phyloP scores from a whole-genome alignment of 352 stramenopile genomes.

The Phytophthora foliorum region DNA sequence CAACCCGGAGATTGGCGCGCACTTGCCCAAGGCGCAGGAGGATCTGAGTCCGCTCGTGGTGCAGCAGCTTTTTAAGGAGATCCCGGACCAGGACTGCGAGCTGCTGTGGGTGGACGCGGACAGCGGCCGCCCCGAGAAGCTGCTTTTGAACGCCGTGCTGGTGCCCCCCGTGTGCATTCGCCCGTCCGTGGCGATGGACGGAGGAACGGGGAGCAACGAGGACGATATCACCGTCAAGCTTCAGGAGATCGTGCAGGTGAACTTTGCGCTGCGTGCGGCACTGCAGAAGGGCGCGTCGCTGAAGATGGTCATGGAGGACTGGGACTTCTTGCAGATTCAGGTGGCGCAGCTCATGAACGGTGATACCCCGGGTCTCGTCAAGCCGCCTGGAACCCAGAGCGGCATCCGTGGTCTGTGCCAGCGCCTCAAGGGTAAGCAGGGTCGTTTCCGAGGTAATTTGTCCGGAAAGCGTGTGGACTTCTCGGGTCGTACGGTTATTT shows the following conservation, averaged over 20 bases:
- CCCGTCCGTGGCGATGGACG: constrained; percentile 98
- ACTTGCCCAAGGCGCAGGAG: constrained; percentile 92
- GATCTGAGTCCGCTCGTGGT: constrained; percentile 93
- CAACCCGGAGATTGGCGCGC: constrained; percentile 87
- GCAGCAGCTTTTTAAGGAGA: constrained; percentile 95
- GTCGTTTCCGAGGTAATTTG: constrained; percentile 99
- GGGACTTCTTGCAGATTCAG: constrained; percentile 98
- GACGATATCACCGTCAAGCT: constrained; percentile 99
- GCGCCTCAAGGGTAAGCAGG: constrained; percentile 98
- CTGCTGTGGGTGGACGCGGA: constrained; percentile 97
- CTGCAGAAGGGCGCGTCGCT: constrained; percentile 96
- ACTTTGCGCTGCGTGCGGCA: constrained; percentile 95
- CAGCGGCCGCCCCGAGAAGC: constrained; percentile 96
- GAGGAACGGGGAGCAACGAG: constrained; percentile 96
- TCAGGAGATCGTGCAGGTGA: constrained; percentile 99
- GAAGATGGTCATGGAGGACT: constrained; percentile 99
- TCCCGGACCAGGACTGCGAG: constrained; percentile 98
- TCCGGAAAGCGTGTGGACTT: constrained; percentile 99
- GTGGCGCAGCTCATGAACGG: constrained; percentile 99
- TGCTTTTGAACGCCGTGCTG: constrained; percentile 97
- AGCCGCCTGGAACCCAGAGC: constrained; percentile 94
- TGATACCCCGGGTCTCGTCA: constrained; percentile 97
- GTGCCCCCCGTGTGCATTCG: constrained; percentile 99
- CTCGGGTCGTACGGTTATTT: constrained; percentile 99
- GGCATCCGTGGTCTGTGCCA: constrained; percentile 98